Conservation (phyloP, 2,329 filamentous ascomycete species). For the Ophiostoma sp. region DNA sequence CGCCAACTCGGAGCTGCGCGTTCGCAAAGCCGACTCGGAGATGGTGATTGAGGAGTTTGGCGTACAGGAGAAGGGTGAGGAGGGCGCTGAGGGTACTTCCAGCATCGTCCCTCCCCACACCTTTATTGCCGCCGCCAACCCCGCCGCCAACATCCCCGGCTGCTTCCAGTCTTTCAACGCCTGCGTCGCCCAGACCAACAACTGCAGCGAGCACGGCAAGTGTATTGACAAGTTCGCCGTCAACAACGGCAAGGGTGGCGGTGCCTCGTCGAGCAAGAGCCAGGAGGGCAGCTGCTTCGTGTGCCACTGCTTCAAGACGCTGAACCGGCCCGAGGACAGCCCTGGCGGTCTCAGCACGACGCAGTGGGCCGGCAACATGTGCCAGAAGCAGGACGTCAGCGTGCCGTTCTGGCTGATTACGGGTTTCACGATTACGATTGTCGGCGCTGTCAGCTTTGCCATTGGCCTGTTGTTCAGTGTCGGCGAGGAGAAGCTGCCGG, state of each 20-base stretch:
- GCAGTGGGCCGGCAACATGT: constrained; percentile 81
- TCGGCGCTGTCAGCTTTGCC: constrained; percentile 67
- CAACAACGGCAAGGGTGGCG: constrained; percentile 39
- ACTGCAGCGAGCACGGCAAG: constrained; percentile 78
- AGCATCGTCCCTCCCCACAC: constrained; percentile 24
- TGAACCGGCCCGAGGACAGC: constrained; percentile 39
- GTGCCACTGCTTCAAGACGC: constrained; percentile 70
- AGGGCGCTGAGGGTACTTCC: constrained; percentile 1
- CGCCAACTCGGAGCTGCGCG: constrained; percentile 40
- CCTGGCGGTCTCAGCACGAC: constrained; percentile 50
- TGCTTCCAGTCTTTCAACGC: constrained; percentile 72
- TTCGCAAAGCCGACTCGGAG: constrained; percentile 47
- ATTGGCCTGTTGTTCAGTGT: constrained; percentile 80
- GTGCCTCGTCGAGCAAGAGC: constrained; percentile 33
- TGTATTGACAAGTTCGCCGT: constrained; percentile 68
- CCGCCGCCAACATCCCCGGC: constrained; percentile 54
- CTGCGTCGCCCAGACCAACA: constrained; percentile 69
- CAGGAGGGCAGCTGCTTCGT: constrained; percentile 61
- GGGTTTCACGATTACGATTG: constrained; percentile 68
- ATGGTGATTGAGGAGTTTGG: constrained; percentile 43
- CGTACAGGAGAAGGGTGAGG: constrained; percentile 18
- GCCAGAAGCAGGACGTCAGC: constrained; percentile 89
- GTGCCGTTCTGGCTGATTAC: constrained; percentile 85
- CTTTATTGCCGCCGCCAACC: constrained; percentile 32
- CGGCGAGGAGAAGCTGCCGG: constrained; percentile 83